Conservation (phyloP, 208 protist genomes). For the Trypanosoma vivax region DNA sequence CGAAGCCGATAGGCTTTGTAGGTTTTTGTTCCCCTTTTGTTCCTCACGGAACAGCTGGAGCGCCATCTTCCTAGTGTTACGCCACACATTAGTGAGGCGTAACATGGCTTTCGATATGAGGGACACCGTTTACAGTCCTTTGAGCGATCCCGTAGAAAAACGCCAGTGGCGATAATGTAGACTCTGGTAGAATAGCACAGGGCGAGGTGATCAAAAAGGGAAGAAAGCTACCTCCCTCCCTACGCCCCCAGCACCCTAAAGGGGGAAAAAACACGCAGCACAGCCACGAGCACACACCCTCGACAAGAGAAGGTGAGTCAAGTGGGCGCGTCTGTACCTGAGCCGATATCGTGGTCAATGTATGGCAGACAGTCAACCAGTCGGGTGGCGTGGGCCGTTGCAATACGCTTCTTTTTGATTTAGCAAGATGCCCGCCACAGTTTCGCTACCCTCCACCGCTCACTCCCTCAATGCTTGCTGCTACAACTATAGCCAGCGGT, state of each 20-base stretch:
- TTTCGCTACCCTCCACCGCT: too few species aligned
- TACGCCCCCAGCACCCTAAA: neutral
- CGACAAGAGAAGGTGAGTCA: too few species aligned
- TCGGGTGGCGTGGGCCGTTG: too few species aligned
- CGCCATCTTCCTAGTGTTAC: slow-evolving; percentile 22
- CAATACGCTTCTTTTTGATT: too few species aligned
- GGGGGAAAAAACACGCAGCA: slow-evolving; percentile 1
- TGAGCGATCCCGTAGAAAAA: neutral
- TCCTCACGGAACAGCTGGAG: slow-evolving; percentile 52
- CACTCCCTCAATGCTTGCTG: too few species aligned
- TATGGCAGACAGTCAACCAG: too few species aligned
- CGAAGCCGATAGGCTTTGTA: slow-evolving; percentile 29
- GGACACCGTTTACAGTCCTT: neutral
- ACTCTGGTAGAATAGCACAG: neutral
- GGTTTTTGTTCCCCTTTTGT: slow-evolving; percentile 33
- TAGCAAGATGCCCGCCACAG: too few species aligned
- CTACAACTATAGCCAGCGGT: too few species aligned
- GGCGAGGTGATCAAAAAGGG: too few species aligned
- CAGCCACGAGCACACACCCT: slow-evolving; percentile 6
- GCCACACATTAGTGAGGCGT: slow-evolving; percentile 1
- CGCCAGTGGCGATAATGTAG: slow-evolving; percentile 4
- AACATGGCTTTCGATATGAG: slow-evolving; percentile 27
- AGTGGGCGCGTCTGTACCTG: too few species aligned
- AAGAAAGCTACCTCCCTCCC: neutral
- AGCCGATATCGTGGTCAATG: too few species aligned